Evolutionary conservation across 495 filamentous ascomycete genomes (phyloP).

Genomic region (Eremomyces bilateralis): DNA sequence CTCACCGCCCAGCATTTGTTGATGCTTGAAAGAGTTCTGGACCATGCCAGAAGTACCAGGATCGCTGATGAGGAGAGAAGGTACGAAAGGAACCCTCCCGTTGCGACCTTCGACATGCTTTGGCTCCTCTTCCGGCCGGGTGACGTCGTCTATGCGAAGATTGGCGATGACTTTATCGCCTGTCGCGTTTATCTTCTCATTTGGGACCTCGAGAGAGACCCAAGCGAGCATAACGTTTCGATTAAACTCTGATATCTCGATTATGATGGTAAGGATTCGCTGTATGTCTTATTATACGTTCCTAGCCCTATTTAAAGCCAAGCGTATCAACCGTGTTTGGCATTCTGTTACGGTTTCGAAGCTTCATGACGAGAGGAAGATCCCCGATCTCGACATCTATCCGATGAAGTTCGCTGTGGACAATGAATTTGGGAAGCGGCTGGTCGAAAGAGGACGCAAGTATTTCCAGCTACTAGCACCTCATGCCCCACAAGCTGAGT

Average conservation of each 20-base stretch:
- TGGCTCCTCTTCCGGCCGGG: slow-evolving; percentile 13
- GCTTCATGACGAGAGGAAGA: slow-evolving; percentile 6
- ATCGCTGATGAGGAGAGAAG: slow-evolving; percentile 10
- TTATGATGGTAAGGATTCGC: neutral
- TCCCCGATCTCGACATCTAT: slow-evolving; percentile 6
- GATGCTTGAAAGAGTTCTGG: too few species aligned
- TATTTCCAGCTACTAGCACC: slow-evolving; percentile 6
- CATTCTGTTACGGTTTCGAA: too few species aligned
- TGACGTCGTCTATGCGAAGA: slow-evolving; percentile 7
- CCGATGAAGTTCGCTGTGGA: slow-evolving; percentile 5
- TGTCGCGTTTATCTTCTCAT: too few species aligned
- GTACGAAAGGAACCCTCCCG: slow-evolving; percentile 7
- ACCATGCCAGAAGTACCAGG: too few species aligned
- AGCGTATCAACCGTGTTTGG: too few species aligned
- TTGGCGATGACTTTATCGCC: too few species aligned
- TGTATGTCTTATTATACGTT: neutral
- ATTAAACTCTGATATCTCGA: neutral
- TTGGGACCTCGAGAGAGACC: neutral
- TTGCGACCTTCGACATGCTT: slow-evolving; percentile 13
- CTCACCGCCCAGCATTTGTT: too few species aligned
- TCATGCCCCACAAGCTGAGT: too few species aligned
- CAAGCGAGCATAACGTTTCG: neutral
- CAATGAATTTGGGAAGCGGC: slow-evolving; percentile 2
- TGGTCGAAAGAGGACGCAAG: slow-evolving; percentile 7
- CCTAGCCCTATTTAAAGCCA: neutral